Evolutionary conservation across 2,329 filamentous ascomycete species (phyloP).

Genomic region (Sphaceloma murrayae): DNA sequence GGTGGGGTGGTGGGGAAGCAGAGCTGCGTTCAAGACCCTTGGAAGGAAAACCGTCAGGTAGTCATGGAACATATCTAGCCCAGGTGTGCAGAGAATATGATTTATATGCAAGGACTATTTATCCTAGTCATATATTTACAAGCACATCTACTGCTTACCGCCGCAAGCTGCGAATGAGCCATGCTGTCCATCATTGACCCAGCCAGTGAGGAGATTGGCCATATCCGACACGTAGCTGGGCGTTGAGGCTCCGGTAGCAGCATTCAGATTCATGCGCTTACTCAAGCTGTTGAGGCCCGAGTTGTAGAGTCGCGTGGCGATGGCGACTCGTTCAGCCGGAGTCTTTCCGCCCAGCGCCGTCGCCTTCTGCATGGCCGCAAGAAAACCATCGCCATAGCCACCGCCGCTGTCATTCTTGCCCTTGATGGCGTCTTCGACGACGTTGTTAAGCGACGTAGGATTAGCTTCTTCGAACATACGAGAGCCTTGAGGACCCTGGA

Average conservation of each 20-base stretch:
- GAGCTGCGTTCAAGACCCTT: conserved; percentile 5
- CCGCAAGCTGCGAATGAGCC: conserved; percentile 1
- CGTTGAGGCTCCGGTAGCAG: background rate
- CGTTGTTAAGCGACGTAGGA: background rate
- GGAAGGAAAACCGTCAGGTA: background rate
- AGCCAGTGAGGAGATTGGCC: conserved; percentile 10
- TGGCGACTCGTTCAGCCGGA: background rate
- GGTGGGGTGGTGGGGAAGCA: conserved; percentile 5
- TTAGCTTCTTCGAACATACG: background rate
- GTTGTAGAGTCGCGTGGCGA: conserved; percentile 11
- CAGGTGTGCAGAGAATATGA: background rate
- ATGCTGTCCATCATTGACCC: conserved; percentile 7
- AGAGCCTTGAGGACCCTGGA: conserved; percentile 5
- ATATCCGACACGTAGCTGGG: conserved; percentile 12
- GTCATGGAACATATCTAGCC: background rate
- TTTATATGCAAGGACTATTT: background rate
- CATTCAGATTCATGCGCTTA: conserved; percentile 1
- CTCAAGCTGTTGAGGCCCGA: conserved; percentile 5
- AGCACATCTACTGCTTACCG: background rate
- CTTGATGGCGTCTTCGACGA: conserved; percentile 6
- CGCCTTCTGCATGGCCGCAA: conserved; percentile 4
- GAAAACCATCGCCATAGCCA: conserved; percentile 7
- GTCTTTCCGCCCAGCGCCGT: background rate
- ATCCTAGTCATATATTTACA: no score
- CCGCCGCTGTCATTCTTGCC: conserved; percentile 9